These are phyloP conservation scores for Medicago truncatula DNA, from an alignment of 306 rosid genomes.

Conservation along the genomic window MtrunA17r5.0-ANR NC_053043.1:18413501-18414000, in stretches of 20 bases:
- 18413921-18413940: conserved; percentile 7
- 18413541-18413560: conserved; percentile 75
- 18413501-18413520: conserved; percentile 24
- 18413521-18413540: conserved; percentile 38
- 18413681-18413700: conserved; percentile 25
- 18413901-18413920: conserved; percentile 4
- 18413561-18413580: conserved; percentile 98
- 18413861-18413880: conserved; percentile 28
- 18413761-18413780: conserved; percentile 7
- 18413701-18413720: conserved; percentile 32
- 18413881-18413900: conserved; percentile 10
- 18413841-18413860: conserved; percentile 20
- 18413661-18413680: conserved; percentile 16
- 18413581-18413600: conserved; percentile 97
- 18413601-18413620: conserved; percentile 99
- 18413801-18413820: conserved; percentile 15
- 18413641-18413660: conserved; percentile 46
- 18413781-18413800: conserved; percentile 36
- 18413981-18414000: conserved; percentile 43
- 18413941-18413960: conserved; percentile 28
- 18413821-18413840: conserved; percentile 17
- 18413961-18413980: conserved; percentile 19
- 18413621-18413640: conserved; percentile 88
- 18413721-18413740: neutral
- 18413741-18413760: conserved; percentile 22